Base-by-base conservation (phyloP, 495 filamentous ascomycete species). In the Neurospora intermedia region DNA sequence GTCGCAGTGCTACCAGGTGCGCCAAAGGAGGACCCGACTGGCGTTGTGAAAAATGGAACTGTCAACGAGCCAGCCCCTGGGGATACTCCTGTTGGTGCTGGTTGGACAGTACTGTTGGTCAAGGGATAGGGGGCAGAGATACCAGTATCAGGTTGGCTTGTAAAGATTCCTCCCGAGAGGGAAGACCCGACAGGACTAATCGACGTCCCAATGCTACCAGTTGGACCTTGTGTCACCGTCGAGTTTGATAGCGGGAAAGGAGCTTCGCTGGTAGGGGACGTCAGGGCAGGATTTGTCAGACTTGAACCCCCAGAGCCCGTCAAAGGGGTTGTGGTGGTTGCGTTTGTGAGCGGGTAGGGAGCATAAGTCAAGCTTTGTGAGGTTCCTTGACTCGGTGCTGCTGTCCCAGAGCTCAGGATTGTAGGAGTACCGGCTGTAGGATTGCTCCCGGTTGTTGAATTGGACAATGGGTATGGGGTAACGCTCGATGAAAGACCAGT, bases 231-330 rank as follows among this genome's bases (percentile, higher is more conserved):
- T 16, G 54, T 27, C 54, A 16, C 6, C 13, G 54, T 79, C 35
- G 75, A 76, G 73, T 79, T 79, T 11, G 75, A 43, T 41, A 78
- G 59, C 7, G 77, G 75, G 62, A 78, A 79, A n/a, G 78, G 74
- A 45, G 62, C 70, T 9, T 70, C 71, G 41, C 75, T 71, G 23
- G 54, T 62, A 62, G 54, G 54, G 31, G 54, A 62, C 11, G 23
- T 27, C 54, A 1, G 31, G 54, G 54, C 15, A 62, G 23, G 13
- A 31, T 13, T 62, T 62, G 46, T 42, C 11, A 69, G 43, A 5
- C 39, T 38, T 70, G 48, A 73, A 46, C 23, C 69, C 54, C 31
- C 69, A 70, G 70, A 74, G 71, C 74, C 54, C 54, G 54, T 69
- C 20, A 27, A 42, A 45, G 42, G 27, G 4, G 73, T 40, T 43